Percentiles rank a stretch among this genome's conserved stretches.
These are phyloP conservation scores for Dittrichia graveolens DNA, from an alignment of 129 eudicot genomes.

Conservation along the genomic window DNA sequence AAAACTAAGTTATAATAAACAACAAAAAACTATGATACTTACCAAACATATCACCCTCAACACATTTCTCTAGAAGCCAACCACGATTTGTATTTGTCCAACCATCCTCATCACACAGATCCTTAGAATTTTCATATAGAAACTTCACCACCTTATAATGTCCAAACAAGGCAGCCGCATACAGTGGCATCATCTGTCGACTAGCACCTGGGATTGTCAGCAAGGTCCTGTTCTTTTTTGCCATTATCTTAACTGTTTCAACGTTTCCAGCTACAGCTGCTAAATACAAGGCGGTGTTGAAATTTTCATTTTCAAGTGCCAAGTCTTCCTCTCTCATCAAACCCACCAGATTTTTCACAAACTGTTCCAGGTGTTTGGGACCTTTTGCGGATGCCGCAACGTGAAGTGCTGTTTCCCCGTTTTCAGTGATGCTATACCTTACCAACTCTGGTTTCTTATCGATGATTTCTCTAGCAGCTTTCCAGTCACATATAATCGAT, in stretches of 20 bases:
- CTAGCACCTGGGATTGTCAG: constrained; percentile 16
- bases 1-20: background rate
- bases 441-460: constrained; percentile 2
- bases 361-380: constrained; percentile 10
- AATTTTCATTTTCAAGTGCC: constrained; percentile 21
- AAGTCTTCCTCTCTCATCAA: constrained; percentile 34
- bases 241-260: constrained; percentile 29
- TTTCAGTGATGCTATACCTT: constrained; percentile 28
- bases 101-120: background rate
- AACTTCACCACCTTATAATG: constrained; percentile 33
- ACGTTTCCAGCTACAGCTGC: constrained; percentile 41
- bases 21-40: background rate
- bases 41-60: constrained; percentile 37
- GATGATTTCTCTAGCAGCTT: constrained; percentile 33
- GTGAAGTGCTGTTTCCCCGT: constrained; percentile 49
- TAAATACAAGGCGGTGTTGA: constrained; percentile 36
- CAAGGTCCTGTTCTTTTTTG: constrained; percentile 17
- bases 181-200: constrained; percentile 20
- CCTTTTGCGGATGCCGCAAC: constrained; percentile 34
- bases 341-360: constrained; percentile 35
- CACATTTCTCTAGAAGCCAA: constrained; percentile 29
- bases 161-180: constrained; percentile 38
- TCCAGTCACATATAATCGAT: constrained; percentile 40
- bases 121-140: constrained; percentile 18
- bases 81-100: constrained; percentile 30